phyloP scores from a whole-genome alignment of 2,329 filamentous ascomycete species.

The Colletotrichum coccodes region DNA sequence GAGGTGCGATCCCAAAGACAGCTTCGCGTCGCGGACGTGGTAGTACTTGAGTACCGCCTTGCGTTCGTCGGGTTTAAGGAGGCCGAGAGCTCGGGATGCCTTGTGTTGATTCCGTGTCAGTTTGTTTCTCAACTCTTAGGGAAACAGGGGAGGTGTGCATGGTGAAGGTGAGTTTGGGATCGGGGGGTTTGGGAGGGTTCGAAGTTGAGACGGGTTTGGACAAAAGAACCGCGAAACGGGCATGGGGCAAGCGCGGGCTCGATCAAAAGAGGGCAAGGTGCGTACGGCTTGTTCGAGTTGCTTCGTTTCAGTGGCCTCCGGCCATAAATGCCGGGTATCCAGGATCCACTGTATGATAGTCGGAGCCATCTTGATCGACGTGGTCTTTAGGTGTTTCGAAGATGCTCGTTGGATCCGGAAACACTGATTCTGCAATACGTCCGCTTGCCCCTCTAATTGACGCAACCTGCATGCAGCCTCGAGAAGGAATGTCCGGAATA shows the following conservation, averaged over 20 bases:
- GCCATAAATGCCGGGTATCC: constrained; percentile 69
- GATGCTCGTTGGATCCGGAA: constrained; percentile 1
- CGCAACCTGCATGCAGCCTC: not conserved
- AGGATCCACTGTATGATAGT: constrained; percentile 69
- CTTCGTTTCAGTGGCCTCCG: constrained; percentile 58
- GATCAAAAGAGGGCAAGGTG: constrained; percentile 14
- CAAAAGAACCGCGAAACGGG: constrained; percentile 2
- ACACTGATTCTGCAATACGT: not conserved
- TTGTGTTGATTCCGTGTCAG: constrained; percentile 38
- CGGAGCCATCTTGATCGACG: constrained; percentile 36
- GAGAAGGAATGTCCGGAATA: not conserved
- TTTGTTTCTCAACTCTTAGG: not conserved
- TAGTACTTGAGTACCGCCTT: constrained; percentile 68
- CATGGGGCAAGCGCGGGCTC: not conserved
- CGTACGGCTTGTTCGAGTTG: constrained; percentile 59
- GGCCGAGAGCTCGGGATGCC: constrained; percentile 63
- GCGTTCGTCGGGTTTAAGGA: constrained; percentile 66
- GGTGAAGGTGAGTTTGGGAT: not conserved
- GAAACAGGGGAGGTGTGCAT: constrained; percentile 6
- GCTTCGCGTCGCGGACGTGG: constrained; percentile 78
- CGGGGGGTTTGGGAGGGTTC: constrained; percentile 1
- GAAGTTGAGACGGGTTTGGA: not conserved
- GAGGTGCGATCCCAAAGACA: constrained; percentile 77
- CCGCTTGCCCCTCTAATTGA: not conserved
- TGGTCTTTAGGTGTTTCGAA: constrained; percentile 15